Percentiles rank a stretch among this genome's conserved stretches.
phyloP scores from a whole-genome alignment of 345 rosid species.

The Fremontodendron californicum region DNA sequence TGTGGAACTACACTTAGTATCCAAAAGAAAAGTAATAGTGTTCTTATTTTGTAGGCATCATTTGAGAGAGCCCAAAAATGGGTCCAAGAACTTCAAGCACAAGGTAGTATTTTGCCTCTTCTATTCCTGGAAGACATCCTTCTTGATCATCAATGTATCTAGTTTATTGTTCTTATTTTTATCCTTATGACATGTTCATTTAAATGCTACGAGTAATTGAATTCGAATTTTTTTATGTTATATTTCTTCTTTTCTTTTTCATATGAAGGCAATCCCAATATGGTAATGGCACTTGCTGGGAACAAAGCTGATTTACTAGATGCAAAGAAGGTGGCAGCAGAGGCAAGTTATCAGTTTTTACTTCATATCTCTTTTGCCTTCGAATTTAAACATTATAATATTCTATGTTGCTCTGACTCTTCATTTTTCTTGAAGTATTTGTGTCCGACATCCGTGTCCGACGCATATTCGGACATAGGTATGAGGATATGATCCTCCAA shows the following conservation, averaged over 20 bases:
- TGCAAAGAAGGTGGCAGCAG: slow-evolving; percentile 69
- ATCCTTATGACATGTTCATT: background rate
- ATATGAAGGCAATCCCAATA: slow-evolving; percentile 66
- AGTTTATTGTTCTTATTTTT: background rate
- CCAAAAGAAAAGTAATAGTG: background rate
- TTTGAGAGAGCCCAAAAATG: slow-evolving; percentile 96
- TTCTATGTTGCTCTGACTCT: too few species aligned
- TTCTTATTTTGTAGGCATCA: slow-evolving; percentile 50
- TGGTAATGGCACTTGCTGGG: slow-evolving; percentile 94
- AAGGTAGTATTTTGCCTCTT: slow-evolving; percentile 47
- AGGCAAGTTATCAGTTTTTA: slow-evolving; percentile 45
- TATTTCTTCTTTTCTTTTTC: background rate
- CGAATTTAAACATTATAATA: background rate
- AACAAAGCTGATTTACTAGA: slow-evolving; percentile 87
- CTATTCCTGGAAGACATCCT: background rate
- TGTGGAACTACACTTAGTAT: background rate
- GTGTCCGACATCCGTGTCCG: too few species aligned
- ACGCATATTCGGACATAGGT: too few species aligned
- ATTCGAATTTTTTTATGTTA: background rate
- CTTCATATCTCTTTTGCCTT: background rate
- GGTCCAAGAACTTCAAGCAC: slow-evolving; percentile 93
- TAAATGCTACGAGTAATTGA: background rate
- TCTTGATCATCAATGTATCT: background rate
- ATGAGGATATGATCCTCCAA: too few species aligned
- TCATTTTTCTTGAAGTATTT: too few species aligned